Conservation (phyloP, 805 yeast species). For the Candida nitratophila region DNA sequence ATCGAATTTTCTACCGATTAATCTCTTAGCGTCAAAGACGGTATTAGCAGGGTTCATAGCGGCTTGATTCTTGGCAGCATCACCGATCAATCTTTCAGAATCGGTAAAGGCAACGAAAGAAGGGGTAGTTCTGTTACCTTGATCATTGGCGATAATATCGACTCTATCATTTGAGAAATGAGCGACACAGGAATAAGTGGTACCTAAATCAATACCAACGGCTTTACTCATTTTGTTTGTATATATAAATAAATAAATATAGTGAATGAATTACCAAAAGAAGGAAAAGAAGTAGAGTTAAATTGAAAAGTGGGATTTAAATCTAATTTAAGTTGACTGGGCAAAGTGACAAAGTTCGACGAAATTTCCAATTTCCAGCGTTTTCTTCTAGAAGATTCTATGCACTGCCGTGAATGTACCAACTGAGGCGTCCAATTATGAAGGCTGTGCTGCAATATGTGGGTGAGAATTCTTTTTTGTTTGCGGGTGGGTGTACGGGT, state of each 20-base stretch:
- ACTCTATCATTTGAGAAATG: conserved; percentile 87
- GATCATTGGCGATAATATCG: conserved; percentile 95
- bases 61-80: conserved; percentile 96
- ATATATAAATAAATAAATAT: not conserved
- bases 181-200: conserved; percentile 93
- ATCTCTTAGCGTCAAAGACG: conserved; percentile 84
- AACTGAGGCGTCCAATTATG: too few species aligned
- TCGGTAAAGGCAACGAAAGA: conserved; percentile 94
- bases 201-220: conserved; percentile 76
- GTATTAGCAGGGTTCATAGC: conserved; percentile 89
- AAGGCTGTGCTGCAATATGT: too few species aligned
- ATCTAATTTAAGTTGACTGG: too few species aligned
- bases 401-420: too few species aligned
- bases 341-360: not conserved
- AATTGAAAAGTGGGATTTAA: not conserved
- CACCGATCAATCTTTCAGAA: conserved; percentile 89
- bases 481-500: too few species aligned
- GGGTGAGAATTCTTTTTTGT: too few species aligned
- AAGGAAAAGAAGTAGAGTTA: not conserved
- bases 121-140: conserved; percentile 97
- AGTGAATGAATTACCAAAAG: not conserved
- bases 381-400: not conserved
- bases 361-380: not conserved
- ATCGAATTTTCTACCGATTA: conserved; percentile 81
- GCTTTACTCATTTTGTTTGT: conserved; percentile 27